Evolutionary conservation across 176 grass and related monocot species (phyloP).

Genomic region (Eragrostis curvula): DNA sequence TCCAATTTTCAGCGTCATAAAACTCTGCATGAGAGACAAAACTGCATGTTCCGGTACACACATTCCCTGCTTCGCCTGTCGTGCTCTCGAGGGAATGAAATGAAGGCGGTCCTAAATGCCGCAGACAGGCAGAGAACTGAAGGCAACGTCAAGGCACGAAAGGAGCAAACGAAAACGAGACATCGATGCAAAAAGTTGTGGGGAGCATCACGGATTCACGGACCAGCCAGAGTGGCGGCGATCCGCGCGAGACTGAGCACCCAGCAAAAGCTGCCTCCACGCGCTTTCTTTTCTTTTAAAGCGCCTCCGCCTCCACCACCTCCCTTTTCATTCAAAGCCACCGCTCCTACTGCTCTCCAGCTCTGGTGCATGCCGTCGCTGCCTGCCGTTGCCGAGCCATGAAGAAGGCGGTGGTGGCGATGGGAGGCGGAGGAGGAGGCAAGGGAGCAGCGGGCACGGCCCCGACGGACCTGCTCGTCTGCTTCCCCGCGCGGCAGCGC

Average conservation of each 20-base stretch:
- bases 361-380: background rate
- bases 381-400: background rate
- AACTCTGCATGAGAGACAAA: slow-evolving; percentile 29
- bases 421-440: background rate
- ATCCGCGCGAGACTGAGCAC: background rate
- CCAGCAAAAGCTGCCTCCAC: slow-evolving; percentile 41
- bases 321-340: slow-evolving; percentile 17
- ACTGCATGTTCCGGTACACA: background rate
- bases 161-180: slow-evolving; percentile 49
- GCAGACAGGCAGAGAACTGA: slow-evolving; percentile 16
- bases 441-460: slow-evolving; percentile 35
- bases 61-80: slow-evolving; percentile 14
- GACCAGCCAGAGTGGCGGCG: background rate
- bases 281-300: slow-evolving; percentile 61
- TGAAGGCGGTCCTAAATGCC: background rate
- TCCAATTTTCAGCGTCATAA: background rate
- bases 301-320: slow-evolving; percentile 16
- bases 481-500: slow-evolving; percentile 78
- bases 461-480: slow-evolving; percentile 68
- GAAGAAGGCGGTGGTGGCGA: slow-evolving; percentile 29
- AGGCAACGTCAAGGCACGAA: slow-evolving; percentile 30
- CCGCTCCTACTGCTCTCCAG: background rate
- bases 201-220: background rate
- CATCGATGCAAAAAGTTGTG: background rate
- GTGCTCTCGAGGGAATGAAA: slow-evolving; percentile 1